phyloP scores from a whole-genome alignment of 345 rosid species.

The Salix koriyanagi region DNA sequence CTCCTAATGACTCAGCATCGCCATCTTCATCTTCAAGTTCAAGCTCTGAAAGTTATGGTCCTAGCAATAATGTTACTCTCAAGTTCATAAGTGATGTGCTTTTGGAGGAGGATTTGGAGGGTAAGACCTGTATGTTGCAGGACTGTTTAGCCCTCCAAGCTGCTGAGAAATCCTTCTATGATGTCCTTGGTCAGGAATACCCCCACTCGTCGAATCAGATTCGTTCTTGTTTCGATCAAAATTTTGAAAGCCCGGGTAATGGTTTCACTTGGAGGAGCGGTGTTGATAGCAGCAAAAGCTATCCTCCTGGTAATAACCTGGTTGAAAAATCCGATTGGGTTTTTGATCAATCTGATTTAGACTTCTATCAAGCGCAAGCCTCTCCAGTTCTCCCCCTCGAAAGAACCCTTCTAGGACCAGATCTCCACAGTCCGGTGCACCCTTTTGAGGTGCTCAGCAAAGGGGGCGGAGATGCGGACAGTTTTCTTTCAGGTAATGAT shows the following conservation, averaged over 20 bases:
- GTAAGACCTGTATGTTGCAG: constrained; percentile 7
- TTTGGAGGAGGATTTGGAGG: constrained; percentile 30
- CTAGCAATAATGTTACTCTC: constrained; percentile 12
- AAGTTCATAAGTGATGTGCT: constrained; percentile 32
- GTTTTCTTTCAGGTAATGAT: not conserved
- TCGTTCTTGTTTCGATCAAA: not conserved
- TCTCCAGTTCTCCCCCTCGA: not conserved
- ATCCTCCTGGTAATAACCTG: not conserved
- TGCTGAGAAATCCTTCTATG: constrained; percentile 30
- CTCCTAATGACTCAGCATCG: not conserved
- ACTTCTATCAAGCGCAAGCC: not conserved
- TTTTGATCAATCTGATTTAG: constrained; percentile 2
- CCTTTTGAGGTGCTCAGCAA: not conserved
- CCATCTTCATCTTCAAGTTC: not conserved
- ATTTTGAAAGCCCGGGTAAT: not conserved
- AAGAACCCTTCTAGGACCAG: not conserved
- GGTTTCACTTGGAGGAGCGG: not conserved
- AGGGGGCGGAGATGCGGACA: not conserved
- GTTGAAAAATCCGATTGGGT: constrained; percentile 10
- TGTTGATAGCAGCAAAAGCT: not conserved
- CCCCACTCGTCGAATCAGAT: constrained; percentile 3
- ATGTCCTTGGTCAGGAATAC: constrained; percentile 18
- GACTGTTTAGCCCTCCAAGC: constrained; percentile 24
- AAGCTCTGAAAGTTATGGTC: constrained; percentile 2
- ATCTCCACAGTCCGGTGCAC: not conserved